These are phyloP conservation scores for Globisporangium iwayamae DNA, from an alignment of 352 stramenopile genomes.

Conservation along the genomic window DNA sequence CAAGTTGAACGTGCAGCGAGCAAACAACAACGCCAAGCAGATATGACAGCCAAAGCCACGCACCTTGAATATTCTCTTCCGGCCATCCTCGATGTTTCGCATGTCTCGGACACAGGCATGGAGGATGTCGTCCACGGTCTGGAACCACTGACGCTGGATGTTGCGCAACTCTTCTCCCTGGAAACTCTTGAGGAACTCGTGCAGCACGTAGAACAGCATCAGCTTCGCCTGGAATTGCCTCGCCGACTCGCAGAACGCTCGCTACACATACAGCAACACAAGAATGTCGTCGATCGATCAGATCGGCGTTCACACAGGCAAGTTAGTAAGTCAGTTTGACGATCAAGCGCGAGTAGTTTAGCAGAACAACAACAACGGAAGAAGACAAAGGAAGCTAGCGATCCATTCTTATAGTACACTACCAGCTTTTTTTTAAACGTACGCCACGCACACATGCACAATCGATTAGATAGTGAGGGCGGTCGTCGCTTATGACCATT, in stretches of 20 bases:
- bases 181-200: slow-evolving; percentile 86
- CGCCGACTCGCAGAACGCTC: slow-evolving; percentile 50
- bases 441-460: slow-evolving; percentile 1
- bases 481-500: slow-evolving; percentile 5
- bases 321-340: slow-evolving; percentile 2
- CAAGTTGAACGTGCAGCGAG: too few relatives aligned
- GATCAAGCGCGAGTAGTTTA: not conserved
- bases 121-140: slow-evolving; percentile 76
- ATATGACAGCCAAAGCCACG: not conserved
- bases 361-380: slow-evolving; percentile 18
- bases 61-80: slow-evolving; percentile 80
- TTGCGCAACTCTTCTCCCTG: slow-evolving; percentile 46
- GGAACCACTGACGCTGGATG: slow-evolving; percentile 76
- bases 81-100: slow-evolving; percentile 54
- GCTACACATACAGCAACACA: slow-evolving; percentile 26
- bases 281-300: not conserved
- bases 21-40: not conserved
- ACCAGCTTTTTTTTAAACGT: slow-evolving; percentile 9
- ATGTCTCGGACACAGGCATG: slow-evolving; percentile 70
- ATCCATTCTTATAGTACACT: slow-evolving; percentile 20
- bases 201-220: slow-evolving; percentile 86
- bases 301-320: not conserved
- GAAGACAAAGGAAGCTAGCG: slow-evolving; percentile 10
- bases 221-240: slow-evolving; percentile 74
- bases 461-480: not conserved